These are phyloP conservation scores for Calonectria pseudoreteaudii DNA, from an alignment of 2,329 filamentous ascomycete genomes.

Conservation along the genomic window DNA sequence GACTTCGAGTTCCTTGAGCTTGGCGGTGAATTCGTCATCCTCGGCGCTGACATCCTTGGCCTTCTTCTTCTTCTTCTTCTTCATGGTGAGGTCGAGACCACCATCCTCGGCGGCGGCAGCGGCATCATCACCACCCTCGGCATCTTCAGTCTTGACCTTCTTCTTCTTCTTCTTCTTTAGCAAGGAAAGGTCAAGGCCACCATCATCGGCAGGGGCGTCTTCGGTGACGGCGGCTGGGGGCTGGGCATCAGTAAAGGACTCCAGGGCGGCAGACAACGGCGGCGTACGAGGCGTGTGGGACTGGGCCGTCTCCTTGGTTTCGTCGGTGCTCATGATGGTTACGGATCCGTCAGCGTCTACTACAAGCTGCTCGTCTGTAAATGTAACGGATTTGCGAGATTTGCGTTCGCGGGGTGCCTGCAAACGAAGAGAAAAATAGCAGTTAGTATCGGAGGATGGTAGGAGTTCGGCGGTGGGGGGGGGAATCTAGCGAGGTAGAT, in stretches of 20 bases:
- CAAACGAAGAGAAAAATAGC: slow-evolving; percentile 31
- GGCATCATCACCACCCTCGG: slow-evolving; percentile 58
- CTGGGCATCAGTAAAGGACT: slow-evolving; percentile 64
- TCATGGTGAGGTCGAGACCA: slow-evolving; percentile 69
- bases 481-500: slow-evolving; percentile 19
- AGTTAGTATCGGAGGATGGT: slow-evolving; percentile 28
- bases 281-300: slow-evolving; percentile 80
- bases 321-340: slow-evolving; percentile 78
- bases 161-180: slow-evolving; percentile 86
- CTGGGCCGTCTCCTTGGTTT: slow-evolving; percentile 83
- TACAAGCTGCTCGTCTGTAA: slow-evolving; percentile 87
- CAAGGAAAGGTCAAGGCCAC: slow-evolving; percentile 69
- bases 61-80: slow-evolving; percentile 84
- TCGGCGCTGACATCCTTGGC: slow-evolving; percentile 70
- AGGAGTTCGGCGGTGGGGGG: slow-evolving; percentile 9
- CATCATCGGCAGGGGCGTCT: slow-evolving; percentile 64
- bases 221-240: slow-evolving; percentile 57
- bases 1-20: slow-evolving; percentile 71
- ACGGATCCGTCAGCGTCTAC: slow-evolving; percentile 92
- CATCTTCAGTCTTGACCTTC: slow-evolving; percentile 54
- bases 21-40: slow-evolving; percentile 71
- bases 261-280: slow-evolving; percentile 67
- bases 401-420: slow-evolving; percentile 66
- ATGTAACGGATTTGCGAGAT: slow-evolving; percentile 92
- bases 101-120: slow-evolving; percentile 59